A percentile compares a stretch with the other conserved stretches of the same genome.
These are phyloP conservation scores for Leishmania mexicana DNA, from an alignment of 208 protist species.

Conservation along the genomic window DNA sequence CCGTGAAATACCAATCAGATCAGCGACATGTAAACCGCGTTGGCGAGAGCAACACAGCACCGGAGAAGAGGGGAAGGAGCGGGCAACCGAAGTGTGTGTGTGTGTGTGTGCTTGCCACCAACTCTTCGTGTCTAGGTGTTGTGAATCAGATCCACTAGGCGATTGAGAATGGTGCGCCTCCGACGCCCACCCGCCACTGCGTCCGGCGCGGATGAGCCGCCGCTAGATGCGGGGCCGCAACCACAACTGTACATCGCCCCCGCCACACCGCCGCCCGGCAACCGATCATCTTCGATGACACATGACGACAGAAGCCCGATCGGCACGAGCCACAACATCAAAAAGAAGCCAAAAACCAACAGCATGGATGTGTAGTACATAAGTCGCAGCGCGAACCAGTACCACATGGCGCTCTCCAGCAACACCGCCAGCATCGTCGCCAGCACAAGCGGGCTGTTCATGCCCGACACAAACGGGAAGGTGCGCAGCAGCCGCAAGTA, in stretches of 20 bases:
- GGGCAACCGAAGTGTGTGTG: not conserved
- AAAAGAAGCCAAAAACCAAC: conserved; percentile 47
- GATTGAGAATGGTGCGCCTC: conserved; percentile 32
- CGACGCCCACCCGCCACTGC: not conserved
- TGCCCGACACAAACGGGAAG: conserved; percentile 47
- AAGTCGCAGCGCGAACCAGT: conserved; percentile 34
- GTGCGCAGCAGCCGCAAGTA: conserved; percentile 43
- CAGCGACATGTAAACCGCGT: no score
- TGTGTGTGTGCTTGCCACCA: not conserved
- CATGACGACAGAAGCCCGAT: conserved; percentile 48
- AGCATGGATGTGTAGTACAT: conserved; percentile 30
- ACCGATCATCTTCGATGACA: conserved; percentile 48
- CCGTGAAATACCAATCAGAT: no score
- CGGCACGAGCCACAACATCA: conserved; percentile 66
- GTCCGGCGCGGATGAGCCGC: not conserved
- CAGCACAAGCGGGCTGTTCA: conserved; percentile 37
- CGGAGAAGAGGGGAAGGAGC: not conserved
- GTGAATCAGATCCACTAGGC: conserved; percentile 21
- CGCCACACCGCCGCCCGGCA: conserved; percentile 36
- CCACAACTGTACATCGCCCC: not conserved
- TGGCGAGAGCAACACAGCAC: no score
- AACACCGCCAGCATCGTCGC: conserved; percentile 25
- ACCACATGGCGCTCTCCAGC: conserved; percentile 59
- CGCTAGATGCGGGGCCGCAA: not conserved
- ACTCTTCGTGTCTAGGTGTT: not conserved